Percentiles rank a stretch among this genome's conserved stretches.
Conservation (phyloP, 2,329 filamentous ascomycete genomes). For the Penicillium olsonii region DNA sequence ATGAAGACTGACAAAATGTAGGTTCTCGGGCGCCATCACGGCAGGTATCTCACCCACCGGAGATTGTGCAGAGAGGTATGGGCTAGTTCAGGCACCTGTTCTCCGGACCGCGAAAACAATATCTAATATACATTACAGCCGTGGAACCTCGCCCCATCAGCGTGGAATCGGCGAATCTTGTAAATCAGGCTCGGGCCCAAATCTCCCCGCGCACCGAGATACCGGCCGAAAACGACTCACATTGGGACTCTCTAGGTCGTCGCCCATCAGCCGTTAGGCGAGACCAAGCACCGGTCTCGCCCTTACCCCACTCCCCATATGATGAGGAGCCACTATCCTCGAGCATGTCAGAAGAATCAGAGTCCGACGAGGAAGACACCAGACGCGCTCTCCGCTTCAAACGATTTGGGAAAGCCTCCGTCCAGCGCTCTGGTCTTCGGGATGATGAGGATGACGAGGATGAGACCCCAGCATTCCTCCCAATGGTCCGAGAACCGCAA, state of each 20-base stretch:
- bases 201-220: constrained; percentile 30
- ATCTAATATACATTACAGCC: constrained; percentile 16
- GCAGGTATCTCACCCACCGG: constrained; percentile 39
- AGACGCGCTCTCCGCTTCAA: constrained; percentile 33
- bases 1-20: constrained; percentile 15
- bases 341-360: constrained; percentile 36
- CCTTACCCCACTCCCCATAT: constrained; percentile 31
- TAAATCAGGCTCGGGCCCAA: constrained; percentile 29
- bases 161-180: constrained; percentile 30
- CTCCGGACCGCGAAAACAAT: background rate
- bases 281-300: constrained; percentile 24
- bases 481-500: constrained; percentile 33
- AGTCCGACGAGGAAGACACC: constrained; percentile 28
- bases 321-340: constrained; percentile 37
- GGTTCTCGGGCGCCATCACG: constrained; percentile 43
- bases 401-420: constrained; percentile 44
- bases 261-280: constrained; percentile 27
- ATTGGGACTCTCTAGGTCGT: constrained; percentile 22
- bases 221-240: constrained; percentile 26
- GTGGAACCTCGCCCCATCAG: constrained; percentile 29
- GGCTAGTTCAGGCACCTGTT: background rate
- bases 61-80: constrained; percentile 33
- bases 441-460: constrained; percentile 48
- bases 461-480: constrained; percentile 50
- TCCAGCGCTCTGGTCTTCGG: constrained; percentile 32